A percentile compares a stretch with the other conserved stretches of the same genome.
phyloP scores from a whole-genome alignment of 129 eudicot genomes.

The Artemisia tridentata region DNA sequence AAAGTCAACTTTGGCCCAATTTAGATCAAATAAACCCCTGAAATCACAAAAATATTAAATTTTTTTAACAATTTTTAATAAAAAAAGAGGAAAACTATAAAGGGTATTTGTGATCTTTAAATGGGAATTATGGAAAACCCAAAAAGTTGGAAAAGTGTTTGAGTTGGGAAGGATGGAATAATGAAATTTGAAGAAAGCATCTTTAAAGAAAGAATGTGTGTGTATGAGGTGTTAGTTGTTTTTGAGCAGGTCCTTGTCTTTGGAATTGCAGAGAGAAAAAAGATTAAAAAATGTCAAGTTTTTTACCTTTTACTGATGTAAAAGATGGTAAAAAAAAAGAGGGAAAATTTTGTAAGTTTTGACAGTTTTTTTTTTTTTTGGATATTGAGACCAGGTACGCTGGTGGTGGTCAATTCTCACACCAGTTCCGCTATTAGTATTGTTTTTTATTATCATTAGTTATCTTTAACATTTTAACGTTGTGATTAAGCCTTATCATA shows the following conservation, averaged over 20 bases:
- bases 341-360: background rate
- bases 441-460: too few relatives aligned
- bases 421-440: too few relatives aligned
- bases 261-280: background rate
- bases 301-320: background rate
- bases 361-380: too few relatives aligned
- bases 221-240: background rate
- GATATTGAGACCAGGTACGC: too few relatives aligned
- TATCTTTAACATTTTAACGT: too few relatives aligned
- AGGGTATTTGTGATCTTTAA: conserved; percentile 23
- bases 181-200: conserved; percentile 25
- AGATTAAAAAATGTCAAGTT: background rate
- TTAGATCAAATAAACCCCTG: conserved; percentile 22
- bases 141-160: conserved; percentile 24
- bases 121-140: conserved; percentile 13
- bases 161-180: conserved; percentile 24
- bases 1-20: conserved; percentile 24
- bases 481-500: too few relatives aligned
- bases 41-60: conserved; percentile 14
- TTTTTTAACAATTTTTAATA: background rate
- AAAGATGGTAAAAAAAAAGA: conserved; percentile 9
- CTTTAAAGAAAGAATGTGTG: background rate
- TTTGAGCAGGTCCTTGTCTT: conserved; percentile 14
- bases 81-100: background rate
- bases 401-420: too few relatives aligned